Percentiles rank a stretch among this genome's conserved stretches.
phyloP scores from a whole-genome alignment of 2,329 filamentous ascomycete genomes.

The Aspergillus brasiliensis region DNA sequence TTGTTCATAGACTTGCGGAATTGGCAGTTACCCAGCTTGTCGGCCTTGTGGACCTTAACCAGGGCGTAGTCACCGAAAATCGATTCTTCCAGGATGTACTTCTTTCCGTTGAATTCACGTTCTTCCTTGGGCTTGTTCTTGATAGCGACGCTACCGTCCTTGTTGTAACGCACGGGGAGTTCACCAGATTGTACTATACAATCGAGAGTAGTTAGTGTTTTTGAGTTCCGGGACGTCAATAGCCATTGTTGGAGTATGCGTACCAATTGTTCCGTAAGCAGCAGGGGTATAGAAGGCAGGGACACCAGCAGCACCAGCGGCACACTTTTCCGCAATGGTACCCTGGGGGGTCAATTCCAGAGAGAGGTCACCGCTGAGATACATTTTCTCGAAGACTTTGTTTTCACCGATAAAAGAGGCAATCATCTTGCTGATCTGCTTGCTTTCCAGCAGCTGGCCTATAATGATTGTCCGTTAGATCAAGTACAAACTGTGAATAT shows the following conservation, averaged over 20 bases:
- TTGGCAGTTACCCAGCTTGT: slow-evolving; percentile 76
- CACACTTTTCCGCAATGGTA: slow-evolving; percentile 82
- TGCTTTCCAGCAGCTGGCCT: slow-evolving; percentile 69
- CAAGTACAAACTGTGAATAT: neutral
- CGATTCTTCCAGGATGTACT: slow-evolving; percentile 75
- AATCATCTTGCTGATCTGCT: slow-evolving; percentile 74
- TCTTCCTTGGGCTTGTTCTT: slow-evolving; percentile 69
- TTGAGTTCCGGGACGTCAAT: slow-evolving; percentile 41
- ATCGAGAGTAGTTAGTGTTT: slow-evolving; percentile 6
- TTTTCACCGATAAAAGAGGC: slow-evolving; percentile 78
- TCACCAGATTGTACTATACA: slow-evolving; percentile 49
- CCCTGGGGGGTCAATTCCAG: slow-evolving; percentile 89
- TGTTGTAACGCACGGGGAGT: slow-evolving; percentile 73
- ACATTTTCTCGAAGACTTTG: slow-evolving; percentile 86
- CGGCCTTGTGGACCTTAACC: slow-evolving; percentile 73
- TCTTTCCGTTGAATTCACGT: slow-evolving; percentile 71
- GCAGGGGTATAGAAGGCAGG: slow-evolving; percentile 85
- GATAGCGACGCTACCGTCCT: slow-evolving; percentile 77
- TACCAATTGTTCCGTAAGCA: slow-evolving; percentile 71
- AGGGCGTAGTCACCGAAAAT: slow-evolving; percentile 77
- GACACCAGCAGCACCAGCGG: slow-evolving; percentile 81
- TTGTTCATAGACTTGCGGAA: slow-evolving; percentile 76
- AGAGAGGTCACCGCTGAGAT: slow-evolving; percentile 78
- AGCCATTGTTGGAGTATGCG: slow-evolving; percentile 35
- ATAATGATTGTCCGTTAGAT: neutral